Base-by-base conservation (phyloP, 495 filamentous ascomycete genomes). In the Aspergillus incahuasiensis region DNA sequence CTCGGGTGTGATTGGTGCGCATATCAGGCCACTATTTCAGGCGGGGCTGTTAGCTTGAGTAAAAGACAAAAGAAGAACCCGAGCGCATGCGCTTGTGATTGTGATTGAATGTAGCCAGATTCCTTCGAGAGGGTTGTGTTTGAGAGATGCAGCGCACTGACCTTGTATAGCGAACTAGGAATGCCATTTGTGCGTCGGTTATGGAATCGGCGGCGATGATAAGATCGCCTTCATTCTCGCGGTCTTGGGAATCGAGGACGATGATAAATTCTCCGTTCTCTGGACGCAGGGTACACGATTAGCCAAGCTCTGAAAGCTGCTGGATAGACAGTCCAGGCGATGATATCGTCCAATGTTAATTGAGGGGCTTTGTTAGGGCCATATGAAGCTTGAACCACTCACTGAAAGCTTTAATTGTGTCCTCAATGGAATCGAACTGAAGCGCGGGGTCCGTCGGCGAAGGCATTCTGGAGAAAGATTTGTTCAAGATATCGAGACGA, bases 211-310 rank as follows among this genome's bases (percentile, higher is more conserved):
- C 95, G 48, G 95, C 90, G 63, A 97, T 92, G 69, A 98, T 95
- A 22, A 98, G 85, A 74, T 98, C 94, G 63, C 91, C 95, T 79
- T 98, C 95, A 72, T 97, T 97, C 69, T 98, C 95, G 66, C 94
- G 92, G 53, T 85, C 80, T 45, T 87, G 82, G 55, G 87, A 86
- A 74, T 98, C 95, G 57, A 97, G 89, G 19, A 96, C 91, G 50
- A 98, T 82, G 66, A 98, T 89, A 80, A 97, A 97, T 69, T 97
- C 83, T 69, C 91, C 92, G 73, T 86, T 81, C 60, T 82, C 91
- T 95, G 58, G 49, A 30, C 34, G 57, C 53, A 43, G 65, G 61
- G 55, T 22, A 41, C 30, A 38, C 13, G 24, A 40, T 61, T 66
- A 62, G 54, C 55, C 22, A 24, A 15, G 42, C 18, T 44, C 19